Conservation (phyloP, 495 filamentous ascomycete genomes). For the Lasiosphaeria ovina region DNA sequence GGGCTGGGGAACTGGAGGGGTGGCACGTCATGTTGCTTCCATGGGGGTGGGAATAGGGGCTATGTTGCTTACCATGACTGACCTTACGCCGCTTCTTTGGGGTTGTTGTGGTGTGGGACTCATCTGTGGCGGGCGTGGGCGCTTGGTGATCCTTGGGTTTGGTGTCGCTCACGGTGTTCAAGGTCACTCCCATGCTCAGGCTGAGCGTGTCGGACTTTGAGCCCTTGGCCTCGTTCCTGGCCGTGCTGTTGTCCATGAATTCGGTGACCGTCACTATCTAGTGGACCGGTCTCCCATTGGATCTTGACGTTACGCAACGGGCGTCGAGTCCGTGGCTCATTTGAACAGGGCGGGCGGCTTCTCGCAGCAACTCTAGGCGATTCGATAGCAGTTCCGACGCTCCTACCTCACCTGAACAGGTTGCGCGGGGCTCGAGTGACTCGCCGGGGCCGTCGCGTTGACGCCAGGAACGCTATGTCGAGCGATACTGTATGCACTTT, state of each 20-base stretch:
- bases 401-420: constrained; percentile 11
- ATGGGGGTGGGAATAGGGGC: constrained; percentile 24
- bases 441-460: constrained; percentile 4
- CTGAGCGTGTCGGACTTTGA: constrained; percentile 37
- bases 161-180: constrained; percentile 29
- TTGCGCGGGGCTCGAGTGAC: constrained; percentile 9
- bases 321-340: constrained; percentile 47
- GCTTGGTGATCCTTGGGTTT: constrained; percentile 45
- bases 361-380: constrained; percentile 41
- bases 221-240: constrained; percentile 49
- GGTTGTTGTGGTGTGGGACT: constrained; percentile 49
- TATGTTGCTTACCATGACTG: constrained; percentile 81
- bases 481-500: too few relatives aligned
- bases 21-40: constrained; percentile 8
- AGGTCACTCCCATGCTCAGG: too few relatives aligned
- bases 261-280: constrained; percentile 39
- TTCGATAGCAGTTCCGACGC: constrained; percentile 34
- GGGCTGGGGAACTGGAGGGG: constrained; percentile 23
- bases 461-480: not conserved
- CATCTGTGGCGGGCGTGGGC: constrained; percentile 40
- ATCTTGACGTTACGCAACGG: constrained; percentile 49
- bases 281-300: constrained; percentile 47
- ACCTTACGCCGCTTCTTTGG: constrained; percentile 98
- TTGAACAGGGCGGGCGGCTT: constrained; percentile 48
- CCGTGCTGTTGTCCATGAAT: constrained; percentile 48